Evolutionary conservation across 495 filamentous ascomycete species (phyloP), one percentile per base, ranked within the genome.

Genomic region (Saxophila tyrrhenica): DNA sequence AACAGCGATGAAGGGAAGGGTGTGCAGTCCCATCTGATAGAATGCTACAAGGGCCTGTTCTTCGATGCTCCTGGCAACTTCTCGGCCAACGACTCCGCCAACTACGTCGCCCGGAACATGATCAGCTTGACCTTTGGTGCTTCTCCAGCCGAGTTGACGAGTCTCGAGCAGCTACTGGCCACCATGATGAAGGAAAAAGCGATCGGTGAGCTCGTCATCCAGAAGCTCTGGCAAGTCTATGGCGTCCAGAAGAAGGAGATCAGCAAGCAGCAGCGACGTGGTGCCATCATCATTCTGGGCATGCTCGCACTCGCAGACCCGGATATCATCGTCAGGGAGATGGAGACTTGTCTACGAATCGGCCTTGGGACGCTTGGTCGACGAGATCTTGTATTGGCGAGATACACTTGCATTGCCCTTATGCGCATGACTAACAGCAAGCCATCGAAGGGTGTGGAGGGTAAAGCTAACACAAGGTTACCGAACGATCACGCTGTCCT

Each of bases 1-100:
- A 97, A 96, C 69, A 95, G 87, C 62, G 92, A 99, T 63, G 92
- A 99, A 75, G 92, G 92, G 52, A 99, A 99, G 69, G 92, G 92
- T 43, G 89, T 99, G 1, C 92, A 97, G 64, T 86, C 86, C 1
- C 94, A 97, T 69, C 78, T 99, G 17, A 95, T 99, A 55, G 94
- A 97, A 59, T 94, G 87, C 64, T 99, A 99, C 73, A 92, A 86
- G 67, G 81, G 86, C 17, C 75, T 99, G 8, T 99, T 96, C 70
- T 97, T 99, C 61, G 85, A 91, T 66, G 90, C 92, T 1, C 92
- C 92, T 0, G 86, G 87, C 48, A 78, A 78, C 29, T 95, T 95
- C 69, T 86, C 72, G 21, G 75, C 80, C 8, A 97, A 96, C 62
- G 92, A 97, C 65, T 80, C 89, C 10, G 92, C 92, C 22, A 97